These are phyloP conservation scores for Cadophora malorum DNA, from an alignment of 2,329 filamentous ascomycete genomes.

Conservation along the genomic window DNA sequence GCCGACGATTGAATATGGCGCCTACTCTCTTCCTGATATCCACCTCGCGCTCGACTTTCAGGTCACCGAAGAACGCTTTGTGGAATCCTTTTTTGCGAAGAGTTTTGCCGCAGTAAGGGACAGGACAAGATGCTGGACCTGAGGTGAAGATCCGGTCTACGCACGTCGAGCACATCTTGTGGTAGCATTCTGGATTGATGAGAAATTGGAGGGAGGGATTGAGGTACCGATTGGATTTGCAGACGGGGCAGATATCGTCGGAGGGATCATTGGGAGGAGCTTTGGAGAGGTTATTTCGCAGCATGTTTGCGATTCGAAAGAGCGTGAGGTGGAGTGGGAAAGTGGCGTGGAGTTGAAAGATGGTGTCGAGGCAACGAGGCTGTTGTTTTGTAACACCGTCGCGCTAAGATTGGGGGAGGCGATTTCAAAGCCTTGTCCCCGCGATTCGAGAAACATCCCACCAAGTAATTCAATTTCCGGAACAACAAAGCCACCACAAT, in stretches of 20 bases:
- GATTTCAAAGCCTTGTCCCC: slow-evolving; percentile 39
- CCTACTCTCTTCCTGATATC: slow-evolving; percentile 86
- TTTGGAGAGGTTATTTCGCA: slow-evolving; percentile 29
- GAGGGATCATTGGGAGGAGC: slow-evolving; percentile 37
- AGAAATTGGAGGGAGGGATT: slow-evolving; percentile 94
- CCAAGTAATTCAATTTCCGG: slow-evolving; percentile 18
- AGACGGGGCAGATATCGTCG: slow-evolving; percentile 88
- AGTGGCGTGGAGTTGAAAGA: slow-evolving; percentile 15
- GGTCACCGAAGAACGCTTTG: slow-evolving; percentile 86
- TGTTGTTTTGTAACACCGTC: slow-evolving; percentile 23
- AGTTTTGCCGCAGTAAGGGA: slow-evolving; percentile 86
- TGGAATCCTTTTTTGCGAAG: slow-evolving; percentile 86
- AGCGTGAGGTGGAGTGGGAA: slow-evolving; percentile 16
- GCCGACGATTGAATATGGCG: slow-evolving; percentile 81
- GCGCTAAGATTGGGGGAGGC: slow-evolving; percentile 23
- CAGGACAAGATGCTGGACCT: slow-evolving; percentile 90
- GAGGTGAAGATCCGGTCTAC: slow-evolving; percentile 93
- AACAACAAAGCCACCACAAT: slow-evolving; percentile 30
- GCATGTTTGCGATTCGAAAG: slow-evolving; percentile 31
- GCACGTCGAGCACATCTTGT: slow-evolving; percentile 97
- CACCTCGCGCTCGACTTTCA: slow-evolving; percentile 88
- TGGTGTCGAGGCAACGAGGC: slow-evolving; percentile 27
- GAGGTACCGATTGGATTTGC: slow-evolving; percentile 95
- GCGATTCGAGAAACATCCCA: slow-evolving; percentile 32
- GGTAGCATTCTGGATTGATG: slow-evolving; percentile 98